Conservation (phyloP, 306 rosid species). For the Mucuna pruriens region DNA sequence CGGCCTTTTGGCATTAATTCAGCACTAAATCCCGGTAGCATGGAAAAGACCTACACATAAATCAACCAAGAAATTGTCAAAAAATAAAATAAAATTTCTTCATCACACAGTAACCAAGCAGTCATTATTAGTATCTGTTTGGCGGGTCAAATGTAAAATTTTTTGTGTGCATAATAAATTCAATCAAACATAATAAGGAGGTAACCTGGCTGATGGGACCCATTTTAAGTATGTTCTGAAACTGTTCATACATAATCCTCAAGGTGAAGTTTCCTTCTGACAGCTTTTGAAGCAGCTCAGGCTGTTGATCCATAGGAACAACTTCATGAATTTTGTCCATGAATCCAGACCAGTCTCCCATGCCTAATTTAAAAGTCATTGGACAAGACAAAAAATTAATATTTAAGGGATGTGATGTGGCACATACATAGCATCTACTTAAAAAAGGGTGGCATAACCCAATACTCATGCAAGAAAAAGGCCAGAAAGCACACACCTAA, state of each 20-base stretch:
- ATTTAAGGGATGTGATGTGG: conserved; percentile 12
- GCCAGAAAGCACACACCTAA: conserved; percentile 51
- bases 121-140: neutral
- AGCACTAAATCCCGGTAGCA: conserved; percentile 82
- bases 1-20: conserved; percentile 86
- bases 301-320: conserved; percentile 93
- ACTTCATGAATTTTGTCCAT: conserved; percentile 91
- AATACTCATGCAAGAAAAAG: neutral
- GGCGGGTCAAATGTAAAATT: neutral
- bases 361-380: conserved; percentile 51
- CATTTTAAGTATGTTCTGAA: conserved; percentile 77
- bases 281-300: conserved; percentile 83
- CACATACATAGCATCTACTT: neutral
- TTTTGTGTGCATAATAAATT: neutral
- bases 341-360: conserved; percentile 91
- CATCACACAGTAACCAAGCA: conserved; percentile 24
- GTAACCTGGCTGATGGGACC: conserved; percentile 80
- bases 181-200: conserved; percentile 6
- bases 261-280: conserved; percentile 79
- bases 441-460: neutral
- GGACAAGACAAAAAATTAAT: neutral
- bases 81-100: neutral
- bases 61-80: conserved; percentile 22
- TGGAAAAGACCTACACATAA: conserved; percentile 67
- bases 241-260: conserved; percentile 83